Evolutionary conservation across 306 rosid species (phyloP).

Genomic region (Lathyrus tuberosus): DNA sequence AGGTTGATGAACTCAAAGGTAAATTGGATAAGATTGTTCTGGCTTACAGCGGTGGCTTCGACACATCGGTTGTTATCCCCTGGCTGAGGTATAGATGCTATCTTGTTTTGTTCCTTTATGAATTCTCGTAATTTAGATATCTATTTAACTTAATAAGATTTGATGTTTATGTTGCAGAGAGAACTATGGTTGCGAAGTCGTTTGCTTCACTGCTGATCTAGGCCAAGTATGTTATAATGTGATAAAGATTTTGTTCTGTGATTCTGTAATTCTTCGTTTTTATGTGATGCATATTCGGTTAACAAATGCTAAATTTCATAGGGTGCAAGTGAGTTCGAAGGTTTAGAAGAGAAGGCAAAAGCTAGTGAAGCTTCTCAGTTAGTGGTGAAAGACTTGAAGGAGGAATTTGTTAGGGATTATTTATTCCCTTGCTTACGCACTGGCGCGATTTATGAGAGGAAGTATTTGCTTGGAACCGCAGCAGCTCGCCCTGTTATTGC

Average conservation of each 20-base stretch:
- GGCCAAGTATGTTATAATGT: slow-evolving; percentile 67
- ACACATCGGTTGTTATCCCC: slow-evolving; percentile 90
- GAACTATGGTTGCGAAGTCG: slow-evolving; percentile 90
- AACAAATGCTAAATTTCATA: slow-evolving; percentile 27
- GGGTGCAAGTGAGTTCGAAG: slow-evolving; percentile 86
- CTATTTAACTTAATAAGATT: not conserved
- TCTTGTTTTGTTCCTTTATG: not conserved
- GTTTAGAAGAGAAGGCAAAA: slow-evolving; percentile 80
- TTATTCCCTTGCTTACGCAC: slow-evolving; percentile 84
- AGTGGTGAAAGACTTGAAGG: slow-evolving; percentile 79
- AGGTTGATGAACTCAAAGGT: slow-evolving; percentile 60
- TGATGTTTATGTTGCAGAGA: slow-evolving; percentile 60
- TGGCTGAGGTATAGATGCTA: slow-evolving; percentile 66
- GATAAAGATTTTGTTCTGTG: not conserved
- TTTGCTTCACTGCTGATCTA: slow-evolving; percentile 97
- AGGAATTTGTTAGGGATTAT: slow-evolving; percentile 75
- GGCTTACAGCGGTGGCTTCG: slow-evolving; percentile 91
- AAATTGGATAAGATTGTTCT: slow-evolving; percentile 79
- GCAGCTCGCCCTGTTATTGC: slow-evolving; percentile 87
- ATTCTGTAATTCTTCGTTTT: not conserved
- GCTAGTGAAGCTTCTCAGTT: slow-evolving; percentile 85
- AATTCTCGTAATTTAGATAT: not conserved
- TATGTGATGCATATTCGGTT: slow-evolving; percentile 26
- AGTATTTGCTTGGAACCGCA: slow-evolving; percentile 84
- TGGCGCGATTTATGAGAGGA: slow-evolving; percentile 86